Evolutionary conservation across 768 basidiomycete species (phyloP).

Genomic region (Hygrophorus pudorinus): DNA sequence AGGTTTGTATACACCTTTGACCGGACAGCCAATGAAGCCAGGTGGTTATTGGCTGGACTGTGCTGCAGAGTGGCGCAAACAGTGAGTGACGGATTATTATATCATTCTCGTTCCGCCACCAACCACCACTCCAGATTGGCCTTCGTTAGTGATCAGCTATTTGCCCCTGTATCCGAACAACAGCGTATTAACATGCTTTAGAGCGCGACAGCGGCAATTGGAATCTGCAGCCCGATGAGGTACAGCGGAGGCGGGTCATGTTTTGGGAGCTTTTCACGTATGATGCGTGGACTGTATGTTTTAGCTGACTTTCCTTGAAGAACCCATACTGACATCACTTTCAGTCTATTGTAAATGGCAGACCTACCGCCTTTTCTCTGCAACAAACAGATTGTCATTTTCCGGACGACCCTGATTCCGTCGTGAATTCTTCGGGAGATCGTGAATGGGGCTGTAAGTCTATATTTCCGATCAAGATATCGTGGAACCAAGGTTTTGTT

Average conservation of each 20-base stretch:
- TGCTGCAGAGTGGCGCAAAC: slow-evolving; percentile 31
- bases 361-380: slow-evolving; percentile 36
- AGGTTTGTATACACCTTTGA: slow-evolving; percentile 33
- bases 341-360: slow-evolving; percentile 40
- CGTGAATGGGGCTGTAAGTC: slow-evolving; percentile 34
- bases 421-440: slow-evolving; percentile 22
- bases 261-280: slow-evolving; percentile 47
- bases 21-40: slow-evolving; percentile 30
- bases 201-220: slow-evolving; percentile 43
- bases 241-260: slow-evolving; percentile 34
- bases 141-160: slow-evolving; percentile 29
- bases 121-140: slow-evolving; percentile 28
- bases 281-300: slow-evolving; percentile 39
- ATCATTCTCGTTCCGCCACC: slow-evolving; percentile 4
- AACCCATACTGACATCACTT: neutral
- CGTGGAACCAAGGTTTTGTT: neutral
- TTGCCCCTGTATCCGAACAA: neutral
- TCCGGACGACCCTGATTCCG: slow-evolving; percentile 33
- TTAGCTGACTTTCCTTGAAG: neutral
- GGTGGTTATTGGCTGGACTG: slow-evolving; percentile 41
- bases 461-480: neutral
- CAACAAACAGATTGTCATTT: slow-evolving; percentile 42
- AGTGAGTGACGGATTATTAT: slow-evolving; percentile 21
- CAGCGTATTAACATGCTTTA: slow-evolving; percentile 11
- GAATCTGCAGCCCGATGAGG: slow-evolving; percentile 34